Conservation (phyloP, 768 basidiomycete genomes). For the Strobilomyces echinocephalus region DNA sequence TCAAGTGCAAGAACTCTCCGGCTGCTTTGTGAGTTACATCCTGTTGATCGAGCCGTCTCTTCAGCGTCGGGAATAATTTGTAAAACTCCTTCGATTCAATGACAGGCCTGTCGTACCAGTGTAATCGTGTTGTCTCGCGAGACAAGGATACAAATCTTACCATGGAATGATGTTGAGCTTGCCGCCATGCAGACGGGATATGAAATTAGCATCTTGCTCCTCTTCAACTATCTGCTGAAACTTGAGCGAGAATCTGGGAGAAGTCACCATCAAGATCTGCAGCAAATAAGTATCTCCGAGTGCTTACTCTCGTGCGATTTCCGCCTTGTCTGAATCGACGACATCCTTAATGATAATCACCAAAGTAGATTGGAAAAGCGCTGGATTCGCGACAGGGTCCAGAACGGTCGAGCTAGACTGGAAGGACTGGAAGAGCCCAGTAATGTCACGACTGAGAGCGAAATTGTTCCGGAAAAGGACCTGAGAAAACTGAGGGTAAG, state of each 20-base stretch:
- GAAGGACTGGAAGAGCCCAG: constrained; percentile 58
- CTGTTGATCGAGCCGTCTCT: constrained; percentile 45
- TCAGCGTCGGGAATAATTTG: constrained; percentile 43
- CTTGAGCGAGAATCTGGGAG: constrained; percentile 47
- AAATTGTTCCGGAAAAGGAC: constrained; percentile 66
- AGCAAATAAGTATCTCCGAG: not conserved
- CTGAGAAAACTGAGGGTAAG: constrained; percentile 26
- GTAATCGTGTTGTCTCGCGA: not conserved
- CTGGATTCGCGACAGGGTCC: constrained; percentile 54
- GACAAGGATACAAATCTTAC: constrained; percentile 17
- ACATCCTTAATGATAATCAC: constrained; percentile 69
- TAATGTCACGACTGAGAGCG: constrained; percentile 56
- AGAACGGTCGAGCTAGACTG: constrained; percentile 52
- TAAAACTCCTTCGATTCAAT: constrained; percentile 61
- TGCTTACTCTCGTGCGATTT: constrained; percentile 54
- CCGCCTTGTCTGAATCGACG: constrained; percentile 53
- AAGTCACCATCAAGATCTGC: not conserved
- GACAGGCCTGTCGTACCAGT: constrained; percentile 36
- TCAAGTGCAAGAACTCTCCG: constrained; percentile 48
- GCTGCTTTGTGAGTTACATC: constrained; percentile 44
- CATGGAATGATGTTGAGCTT: constrained; percentile 55
- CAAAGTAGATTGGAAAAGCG: constrained; percentile 53
- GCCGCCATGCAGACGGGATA: constrained; percentile 52
- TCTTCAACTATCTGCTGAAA: constrained; percentile 56
- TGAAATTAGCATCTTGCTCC: constrained; percentile 59